Evolutionary conservation across 1,139 yeast species (phyloP).

Genomic region (Ogataea hybrid): DNA sequence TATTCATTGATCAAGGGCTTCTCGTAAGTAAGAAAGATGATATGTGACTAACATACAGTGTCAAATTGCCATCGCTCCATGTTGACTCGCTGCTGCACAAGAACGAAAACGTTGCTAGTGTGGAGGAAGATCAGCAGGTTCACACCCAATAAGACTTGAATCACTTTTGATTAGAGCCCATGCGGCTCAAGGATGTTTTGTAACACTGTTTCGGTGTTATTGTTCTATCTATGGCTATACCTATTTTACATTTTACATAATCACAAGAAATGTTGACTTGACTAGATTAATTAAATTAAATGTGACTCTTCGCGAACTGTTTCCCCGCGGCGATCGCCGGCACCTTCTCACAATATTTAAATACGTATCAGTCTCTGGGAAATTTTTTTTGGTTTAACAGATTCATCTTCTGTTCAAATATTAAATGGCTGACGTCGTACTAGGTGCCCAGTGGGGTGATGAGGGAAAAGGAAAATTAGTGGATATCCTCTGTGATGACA

Average conservation of each 20-base stretch:
- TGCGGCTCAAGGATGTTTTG: not conserved
- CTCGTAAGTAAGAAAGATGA: slow-evolving; percentile 30
- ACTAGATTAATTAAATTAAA: slow-evolving; percentile 1
- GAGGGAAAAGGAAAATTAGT: slow-evolving; percentile 99
- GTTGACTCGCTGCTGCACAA: slow-evolving; percentile 37
- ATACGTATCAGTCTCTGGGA: not conserved
- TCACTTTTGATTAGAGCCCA: not conserved
- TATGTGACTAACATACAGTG: slow-evolving; percentile 26
- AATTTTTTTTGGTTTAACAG: slow-evolving; percentile 16
- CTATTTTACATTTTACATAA: slow-evolving; percentile 6
- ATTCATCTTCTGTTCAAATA: slow-evolving; percentile 5
- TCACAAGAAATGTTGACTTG: slow-evolving; percentile 5
- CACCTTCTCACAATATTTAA: not conserved
- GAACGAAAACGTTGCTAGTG: slow-evolving; percentile 47
- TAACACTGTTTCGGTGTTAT: not conserved
- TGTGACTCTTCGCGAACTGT: slow-evolving; percentile 4
- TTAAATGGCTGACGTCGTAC: slow-evolving; percentile 82
- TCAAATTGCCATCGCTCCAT: slow-evolving; percentile 51
- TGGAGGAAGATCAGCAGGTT: slow-evolving; percentile 65
- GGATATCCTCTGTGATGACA: slow-evolving; percentile 87
- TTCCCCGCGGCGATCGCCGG: slow-evolving; percentile 1
- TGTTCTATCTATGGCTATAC: slow-evolving; percentile 3
- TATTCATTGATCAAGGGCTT: slow-evolving; percentile 70
- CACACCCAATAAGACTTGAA: slow-evolving; percentile 31
- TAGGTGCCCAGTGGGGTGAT: slow-evolving; percentile 99